These are phyloP conservation scores for Plantago major DNA, from an alignment of 257 asterid genomes.

Conservation along the genomic window DNA sequence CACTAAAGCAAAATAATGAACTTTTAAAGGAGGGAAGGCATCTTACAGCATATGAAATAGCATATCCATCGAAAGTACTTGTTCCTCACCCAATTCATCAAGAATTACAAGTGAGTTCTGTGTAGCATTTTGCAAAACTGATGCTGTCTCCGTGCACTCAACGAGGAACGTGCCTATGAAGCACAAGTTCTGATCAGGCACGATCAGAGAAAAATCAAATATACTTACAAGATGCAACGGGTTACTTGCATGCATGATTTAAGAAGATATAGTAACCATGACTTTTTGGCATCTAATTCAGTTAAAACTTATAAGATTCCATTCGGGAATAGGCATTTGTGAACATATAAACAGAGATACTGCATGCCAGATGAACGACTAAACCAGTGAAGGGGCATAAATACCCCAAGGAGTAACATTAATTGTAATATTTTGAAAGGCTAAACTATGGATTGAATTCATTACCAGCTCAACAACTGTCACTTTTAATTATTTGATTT, in stretches of 20 bases:
- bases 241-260: not conserved
- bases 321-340: no score
- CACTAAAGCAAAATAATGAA: constrained; percentile 16
- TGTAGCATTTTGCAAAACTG: constrained; percentile 81
- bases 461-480: no score
- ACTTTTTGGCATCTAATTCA: no score
- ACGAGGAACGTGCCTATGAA: constrained; percentile 82
- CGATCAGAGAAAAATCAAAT: constrained; percentile 9
- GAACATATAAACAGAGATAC: no score
- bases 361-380: no score
- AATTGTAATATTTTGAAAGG: no score
- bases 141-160: constrained; percentile 94
- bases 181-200: constrained; percentile 22
- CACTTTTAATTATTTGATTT: not conserved
- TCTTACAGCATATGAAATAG: constrained; percentile 96
- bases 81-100: constrained; percentile 99
- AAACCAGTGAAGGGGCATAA: no score
- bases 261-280: no score
- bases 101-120: constrained; percentile 85
- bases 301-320: no score
- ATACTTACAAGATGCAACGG: not conserved
- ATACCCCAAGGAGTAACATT: no score
- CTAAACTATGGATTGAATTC: no score
- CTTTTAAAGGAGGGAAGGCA: not conserved
- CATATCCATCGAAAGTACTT: constrained; percentile 95